Evolutionary conservation across 2,329 filamentous ascomycete species (phyloP).

Genomic region (Neonectria neomacrospora): DNA sequence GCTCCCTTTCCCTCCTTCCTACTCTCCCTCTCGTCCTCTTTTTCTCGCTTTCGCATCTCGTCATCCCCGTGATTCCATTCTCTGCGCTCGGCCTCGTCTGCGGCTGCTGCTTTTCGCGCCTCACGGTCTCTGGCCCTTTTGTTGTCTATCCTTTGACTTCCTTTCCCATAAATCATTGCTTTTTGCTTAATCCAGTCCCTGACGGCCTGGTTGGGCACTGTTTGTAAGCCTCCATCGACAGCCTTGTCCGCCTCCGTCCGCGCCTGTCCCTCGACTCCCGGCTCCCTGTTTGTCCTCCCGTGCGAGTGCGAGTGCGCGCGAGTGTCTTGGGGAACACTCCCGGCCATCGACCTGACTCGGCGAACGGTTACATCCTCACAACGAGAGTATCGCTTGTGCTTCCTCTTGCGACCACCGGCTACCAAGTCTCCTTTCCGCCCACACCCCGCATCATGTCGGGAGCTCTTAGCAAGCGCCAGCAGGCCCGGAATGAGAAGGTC

Average conservation of each 20-base stretch:
- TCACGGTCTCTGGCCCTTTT: constrained; percentile 25
- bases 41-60: constrained; percentile 20
- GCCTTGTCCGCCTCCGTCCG: constrained; percentile 25
- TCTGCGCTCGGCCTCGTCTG: constrained; percentile 25
- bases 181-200: constrained; percentile 30
- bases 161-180: constrained; percentile 34
- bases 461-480: constrained; percentile 91
- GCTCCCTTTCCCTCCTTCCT: constrained; percentile 24
- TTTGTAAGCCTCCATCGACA: constrained; percentile 25
- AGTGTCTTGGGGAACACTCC: constrained; percentile 25
- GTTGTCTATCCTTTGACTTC: constrained; percentile 34
- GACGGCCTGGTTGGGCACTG: constrained; percentile 16
- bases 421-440: constrained; percentile 5
- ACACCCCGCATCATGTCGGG: constrained; percentile 68
- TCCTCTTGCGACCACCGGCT: constrained; percentile 14
- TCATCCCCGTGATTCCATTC: constrained; percentile 19
- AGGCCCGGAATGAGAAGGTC: constrained; percentile 93
- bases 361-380: constrained; percentile 33
- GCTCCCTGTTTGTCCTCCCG: constrained; percentile 23
- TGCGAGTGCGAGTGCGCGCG: constrained; percentile 21
- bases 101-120: constrained; percentile 27
- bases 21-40: constrained; percentile 29
- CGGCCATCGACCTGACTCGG: constrained; percentile 32
- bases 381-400: constrained; percentile 19
- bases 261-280: constrained; percentile 25